phyloP scores from a whole-genome alignment of 1,284 basidiomycete species.

The Phlebopus sp. region DNA sequence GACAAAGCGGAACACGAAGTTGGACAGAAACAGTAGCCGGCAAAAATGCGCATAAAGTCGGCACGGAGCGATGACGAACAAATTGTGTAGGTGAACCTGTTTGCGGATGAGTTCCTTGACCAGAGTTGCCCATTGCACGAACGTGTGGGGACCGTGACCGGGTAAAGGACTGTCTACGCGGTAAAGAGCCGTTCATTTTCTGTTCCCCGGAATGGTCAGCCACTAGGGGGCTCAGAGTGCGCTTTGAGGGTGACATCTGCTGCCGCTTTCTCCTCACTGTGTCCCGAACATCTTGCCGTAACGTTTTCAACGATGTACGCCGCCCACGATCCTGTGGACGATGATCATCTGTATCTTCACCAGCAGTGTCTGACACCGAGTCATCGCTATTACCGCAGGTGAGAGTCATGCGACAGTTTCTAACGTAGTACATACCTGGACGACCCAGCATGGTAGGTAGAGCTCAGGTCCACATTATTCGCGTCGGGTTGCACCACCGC shows the following conservation, averaged over 20 bases:
- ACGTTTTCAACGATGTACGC: slow-evolving; percentile 23
- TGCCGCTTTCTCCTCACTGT: slow-evolving; percentile 29
- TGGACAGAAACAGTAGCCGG: slow-evolving; percentile 21
- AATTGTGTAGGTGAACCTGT: slow-evolving; percentile 13
- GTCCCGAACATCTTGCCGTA: slow-evolving; percentile 23
- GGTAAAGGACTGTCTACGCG: slow-evolving; percentile 19
- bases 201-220: slow-evolving; percentile 21
- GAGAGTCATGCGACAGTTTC: slow-evolving; percentile 5
- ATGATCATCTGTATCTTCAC: slow-evolving; percentile 34
- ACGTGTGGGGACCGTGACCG: slow-evolving; percentile 26
- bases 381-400: slow-evolving; percentile 24
- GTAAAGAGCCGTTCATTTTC: slow-evolving; percentile 15
- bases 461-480: slow-evolving; percentile 63
- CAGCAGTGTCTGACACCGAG: slow-evolving; percentile 29
- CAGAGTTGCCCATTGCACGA: slow-evolving; percentile 15
- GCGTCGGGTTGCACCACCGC: slow-evolving; percentile 26
- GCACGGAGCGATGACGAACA: slow-evolving; percentile 22
- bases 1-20: slow-evolving; percentile 17
- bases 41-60: slow-evolving; percentile 18
- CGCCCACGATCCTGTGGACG: slow-evolving; percentile 26
- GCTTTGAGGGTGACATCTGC: slow-evolving; percentile 21
- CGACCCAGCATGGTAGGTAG: slow-evolving; percentile 80
- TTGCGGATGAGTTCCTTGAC: slow-evolving; percentile 18
- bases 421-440: slow-evolving; percentile 52
- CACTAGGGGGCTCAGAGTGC: slow-evolving; percentile 19